Conservation (phyloP, 2,329 filamentous ascomycete genomes). For the Talaromyces sp. region DNA sequence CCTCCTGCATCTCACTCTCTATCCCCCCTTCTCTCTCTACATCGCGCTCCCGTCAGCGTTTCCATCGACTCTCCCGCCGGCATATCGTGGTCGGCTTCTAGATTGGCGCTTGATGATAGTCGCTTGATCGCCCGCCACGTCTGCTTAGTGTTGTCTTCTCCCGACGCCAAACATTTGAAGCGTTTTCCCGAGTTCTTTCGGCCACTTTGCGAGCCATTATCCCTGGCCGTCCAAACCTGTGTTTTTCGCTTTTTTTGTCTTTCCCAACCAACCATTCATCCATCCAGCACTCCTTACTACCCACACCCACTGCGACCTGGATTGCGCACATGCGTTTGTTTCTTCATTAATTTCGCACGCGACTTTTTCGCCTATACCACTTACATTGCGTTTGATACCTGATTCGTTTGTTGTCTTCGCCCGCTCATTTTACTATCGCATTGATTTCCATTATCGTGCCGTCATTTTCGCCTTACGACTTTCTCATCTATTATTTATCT, state of each 20-base stretch:
- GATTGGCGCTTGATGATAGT: not conserved
- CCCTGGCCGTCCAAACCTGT: not conserved
- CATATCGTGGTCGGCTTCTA: not conserved
- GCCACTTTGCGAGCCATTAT: not conserved
- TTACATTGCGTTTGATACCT: not conserved
- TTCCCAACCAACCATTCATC: not conserved
- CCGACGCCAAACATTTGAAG: not conserved
- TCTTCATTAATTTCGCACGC: not conserved
- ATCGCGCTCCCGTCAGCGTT: not conserved
- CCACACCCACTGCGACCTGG: not conserved
- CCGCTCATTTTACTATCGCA: not conserved
- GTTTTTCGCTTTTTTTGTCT: not conserved
- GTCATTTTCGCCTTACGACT: not conserved
- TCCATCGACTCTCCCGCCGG: not conserved
- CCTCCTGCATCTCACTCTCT: conserved; percentile 10
- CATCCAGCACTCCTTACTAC: not conserved
- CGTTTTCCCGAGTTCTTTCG: not conserved
- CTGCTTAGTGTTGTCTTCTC: not conserved
- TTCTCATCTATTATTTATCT: not conserved
- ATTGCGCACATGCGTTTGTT: not conserved
- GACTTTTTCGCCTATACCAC: not conserved
- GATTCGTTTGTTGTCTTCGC: not conserved
- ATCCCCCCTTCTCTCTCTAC: not conserved
- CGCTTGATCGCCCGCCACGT: not conserved
- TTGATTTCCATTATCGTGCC: not conserved